These are phyloP conservation scores for Eimeria acervulina DNA, from an alignment of 169 alveolate genomes.

Conservation along the genomic window DNA sequence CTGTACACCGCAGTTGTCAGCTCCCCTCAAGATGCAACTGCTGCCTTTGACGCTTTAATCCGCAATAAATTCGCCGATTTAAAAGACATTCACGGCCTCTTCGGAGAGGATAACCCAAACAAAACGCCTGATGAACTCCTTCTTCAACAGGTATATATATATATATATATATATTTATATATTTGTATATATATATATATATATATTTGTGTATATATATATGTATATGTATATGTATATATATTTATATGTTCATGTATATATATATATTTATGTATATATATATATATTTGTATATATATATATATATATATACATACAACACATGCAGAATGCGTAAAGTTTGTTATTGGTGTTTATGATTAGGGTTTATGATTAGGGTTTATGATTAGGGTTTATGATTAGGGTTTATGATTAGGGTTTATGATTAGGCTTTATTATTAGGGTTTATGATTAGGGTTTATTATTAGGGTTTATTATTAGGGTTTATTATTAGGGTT, in stretches of 20 bases:
- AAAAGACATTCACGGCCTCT: constrained; percentile 50
- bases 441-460: no score
- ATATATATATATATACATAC: background rate
- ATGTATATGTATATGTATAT: background rate
- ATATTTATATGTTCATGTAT: background rate
- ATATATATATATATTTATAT: background rate
- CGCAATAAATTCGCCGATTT: constrained; percentile 62
- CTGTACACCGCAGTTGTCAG: background rate
- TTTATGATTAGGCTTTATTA: no score
- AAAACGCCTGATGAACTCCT: background rate
- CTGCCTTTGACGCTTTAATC: constrained; percentile 76
- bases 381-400: no score
- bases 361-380: no score
- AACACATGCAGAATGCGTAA: no score
- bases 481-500: no score
- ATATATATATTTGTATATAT: background rate
- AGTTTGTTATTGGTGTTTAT: no score
- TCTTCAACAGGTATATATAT: constrained; percentile 4
- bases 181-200: background rate
- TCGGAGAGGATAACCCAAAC: background rate
- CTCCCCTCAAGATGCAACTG: constrained; percentile 80
- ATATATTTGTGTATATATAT: background rate
- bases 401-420: no score
- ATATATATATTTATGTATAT: background rate
- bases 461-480: no score